A percentile compares a stretch with the other conserved stretches of the same genome.
phyloP scores from a whole-genome alignment of 129 eudicot genomes.

The Oenanthe sinensis region DNA sequence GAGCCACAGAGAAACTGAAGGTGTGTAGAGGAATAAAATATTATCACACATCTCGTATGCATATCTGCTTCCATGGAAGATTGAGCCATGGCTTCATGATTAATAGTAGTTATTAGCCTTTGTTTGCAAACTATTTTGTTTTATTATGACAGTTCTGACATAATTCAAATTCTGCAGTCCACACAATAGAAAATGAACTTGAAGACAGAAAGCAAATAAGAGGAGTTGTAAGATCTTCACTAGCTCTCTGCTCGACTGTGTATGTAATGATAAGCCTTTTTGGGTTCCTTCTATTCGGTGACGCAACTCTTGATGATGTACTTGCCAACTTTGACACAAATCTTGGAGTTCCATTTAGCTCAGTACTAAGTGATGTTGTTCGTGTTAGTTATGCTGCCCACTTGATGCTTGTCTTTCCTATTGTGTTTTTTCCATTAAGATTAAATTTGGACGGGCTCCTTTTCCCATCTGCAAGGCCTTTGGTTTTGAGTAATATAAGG shows the following conservation, averaged over 20 bases:
- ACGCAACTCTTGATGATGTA: constrained; percentile 74
- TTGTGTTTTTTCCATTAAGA: constrained; percentile 73
- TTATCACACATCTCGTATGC: background rate
- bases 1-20: background rate
- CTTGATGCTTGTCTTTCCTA: constrained; percentile 92
- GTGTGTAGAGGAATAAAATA: background rate
- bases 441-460: constrained; percentile 69
- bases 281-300: constrained; percentile 87
- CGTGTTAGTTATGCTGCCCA: constrained; percentile 96
- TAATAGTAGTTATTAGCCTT: background rate
- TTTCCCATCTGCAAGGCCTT: constrained; percentile 55
- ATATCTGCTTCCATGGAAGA: background rate
- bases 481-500: constrained; percentile 53
- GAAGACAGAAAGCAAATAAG: constrained; percentile 60
- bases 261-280: constrained; percentile 82
- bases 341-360: constrained; percentile 75
- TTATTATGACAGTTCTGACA: background rate
- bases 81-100: background rate
- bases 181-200: constrained; percentile 80
- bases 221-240: constrained; percentile 61
- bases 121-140: background rate
- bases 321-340: constrained; percentile 81
- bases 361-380: constrained; percentile 68
- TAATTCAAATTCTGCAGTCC: constrained; percentile 50
- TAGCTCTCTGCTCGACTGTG: constrained; percentile 65